Conservation (phyloP, 2,329 filamentous ascomycete species). For the Sporothrix euskadiensis region DNA sequence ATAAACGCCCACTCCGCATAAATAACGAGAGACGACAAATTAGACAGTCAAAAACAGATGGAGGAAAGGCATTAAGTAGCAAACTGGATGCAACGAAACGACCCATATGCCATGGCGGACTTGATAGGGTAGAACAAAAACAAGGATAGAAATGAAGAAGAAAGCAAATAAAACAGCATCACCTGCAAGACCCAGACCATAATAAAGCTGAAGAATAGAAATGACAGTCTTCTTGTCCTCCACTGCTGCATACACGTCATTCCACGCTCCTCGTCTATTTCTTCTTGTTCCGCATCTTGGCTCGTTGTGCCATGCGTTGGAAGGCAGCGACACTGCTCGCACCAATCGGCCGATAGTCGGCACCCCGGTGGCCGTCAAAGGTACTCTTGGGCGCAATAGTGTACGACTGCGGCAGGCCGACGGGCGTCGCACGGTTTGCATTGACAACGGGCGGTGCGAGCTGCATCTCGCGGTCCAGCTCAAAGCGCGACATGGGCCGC, state of each 20-base stretch:
- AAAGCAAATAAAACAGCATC: not conserved
- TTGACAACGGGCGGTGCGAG: slow-evolving; percentile 56
- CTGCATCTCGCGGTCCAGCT: slow-evolving; percentile 58
- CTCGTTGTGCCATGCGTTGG: slow-evolving; percentile 64
- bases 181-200: not conserved
- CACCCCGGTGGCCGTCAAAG: slow-evolving; percentile 53
- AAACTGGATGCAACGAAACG: not conserved
- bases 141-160: not conserved
- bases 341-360: slow-evolving; percentile 61
- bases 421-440: slow-evolving; percentile 58
- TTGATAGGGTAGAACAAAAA: slow-evolving; percentile 2
- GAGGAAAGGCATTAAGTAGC: not conserved
- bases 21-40: not conserved
- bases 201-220: too few species aligned
- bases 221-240: not conserved
- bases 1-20: not conserved
- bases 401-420: slow-evolving; percentile 57
- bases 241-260: not conserved
- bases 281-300: slow-evolving; percentile 45
- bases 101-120: slow-evolving; percentile 7
- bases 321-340: slow-evolving; percentile 65
- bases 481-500: slow-evolving; percentile 46
- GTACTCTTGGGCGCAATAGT: slow-evolving; percentile 63
- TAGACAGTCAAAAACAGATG: not conserved
- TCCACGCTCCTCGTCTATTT: slow-evolving; percentile 25